Evolutionary conservation across 345 rosid genomes (phyloP), one percentile per base, ranked within the genome.

Genomic region (Salix exigua): DNA sequence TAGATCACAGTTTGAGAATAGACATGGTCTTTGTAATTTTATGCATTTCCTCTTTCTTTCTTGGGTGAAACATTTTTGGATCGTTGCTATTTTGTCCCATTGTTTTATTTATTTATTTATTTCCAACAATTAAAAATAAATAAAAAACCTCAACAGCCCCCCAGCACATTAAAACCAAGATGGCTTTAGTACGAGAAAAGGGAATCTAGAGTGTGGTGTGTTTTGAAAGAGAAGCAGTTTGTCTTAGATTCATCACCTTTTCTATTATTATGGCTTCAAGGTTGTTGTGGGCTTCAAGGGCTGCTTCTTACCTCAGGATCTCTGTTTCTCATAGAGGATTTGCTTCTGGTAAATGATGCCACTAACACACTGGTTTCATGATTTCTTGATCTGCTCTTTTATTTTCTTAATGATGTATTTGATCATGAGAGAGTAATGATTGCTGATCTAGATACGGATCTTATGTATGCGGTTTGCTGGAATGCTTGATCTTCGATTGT

Each of bases 241-340:
- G 17, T 68, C 44, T 25, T 21, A 26, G 58, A 30, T 17, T 16
- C 69, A 66, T 40, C 23, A 14, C 19, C 1, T 23, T 73, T 42
- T 42, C 19, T 65, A 40, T 58, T 58, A 58, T n/a, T 1, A 91
- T 93, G 99, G 97, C 99, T 51, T 85, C 89, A 7, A 84, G 91
- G 74, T 70, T 85, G 81, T 75, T 94, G 84, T 93, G 96, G 98
- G 94, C 98, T 68, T 92, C 99, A 60, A 91, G 90, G 82, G 96
- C 92, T 76, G 99, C 98, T 78, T 90, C 96, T 66, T 83, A 83
- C 82, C 91, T 93, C 74, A 89, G 92, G 94, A 86, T 96, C 91
- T 93, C 98, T 9, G 86, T 89, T 66, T 42, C 85, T 33, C 87
- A 87, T 76, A 88, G 97, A 82, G 93, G 91, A 2, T 90, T 92